A percentile compares a stretch with the other conserved stretches of the same genome.
phyloP scores from a whole-genome alignment of 106 monocot species.

The Vanilla planifolia region DNA sequence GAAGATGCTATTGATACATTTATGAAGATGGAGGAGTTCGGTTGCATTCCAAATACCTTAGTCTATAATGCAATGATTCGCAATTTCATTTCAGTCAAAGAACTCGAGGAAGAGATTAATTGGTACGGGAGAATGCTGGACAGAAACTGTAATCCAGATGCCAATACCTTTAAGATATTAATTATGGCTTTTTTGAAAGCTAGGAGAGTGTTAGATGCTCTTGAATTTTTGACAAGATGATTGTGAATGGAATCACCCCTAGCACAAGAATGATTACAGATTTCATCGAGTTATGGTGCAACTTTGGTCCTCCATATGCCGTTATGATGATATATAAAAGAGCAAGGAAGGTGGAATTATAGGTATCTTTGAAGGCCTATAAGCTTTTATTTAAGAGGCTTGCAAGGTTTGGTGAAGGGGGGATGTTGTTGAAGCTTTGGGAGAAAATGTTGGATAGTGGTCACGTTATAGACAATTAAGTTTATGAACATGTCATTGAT shows the following conservation, averaged over 20 bases:
- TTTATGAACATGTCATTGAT: slow-evolving; percentile 81
- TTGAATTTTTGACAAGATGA: too few species aligned
- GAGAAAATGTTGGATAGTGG: too few species aligned
- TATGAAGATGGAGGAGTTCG: slow-evolving; percentile 49
- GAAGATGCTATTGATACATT: slow-evolving; percentile 50
- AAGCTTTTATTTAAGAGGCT: slow-evolving; percentile 64
- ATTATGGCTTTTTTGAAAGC: slow-evolving; percentile 57
- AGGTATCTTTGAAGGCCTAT: too few species aligned
- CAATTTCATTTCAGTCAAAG: slow-evolving; percentile 46
- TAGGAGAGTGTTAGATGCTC: slow-evolving; percentile 50
- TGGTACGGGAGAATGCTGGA: slow-evolving; percentile 56
- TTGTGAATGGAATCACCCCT: too few species aligned
- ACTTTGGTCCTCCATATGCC: too few species aligned
- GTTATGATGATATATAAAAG: too few species aligned
- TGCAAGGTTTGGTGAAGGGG: not conserved
- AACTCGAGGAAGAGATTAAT: slow-evolving; percentile 50
- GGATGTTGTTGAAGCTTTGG: too few species aligned
- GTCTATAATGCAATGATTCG: slow-evolving; percentile 70
- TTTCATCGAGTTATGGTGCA: too few species aligned
- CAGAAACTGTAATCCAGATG: slow-evolving; percentile 39
- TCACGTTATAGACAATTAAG: slow-evolving; percentile 60
- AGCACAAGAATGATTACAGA: too few species aligned
- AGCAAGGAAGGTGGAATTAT: too few species aligned
- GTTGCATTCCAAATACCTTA: slow-evolving; percentile 29
- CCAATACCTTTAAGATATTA: slow-evolving; percentile 44